Conservation (phyloP, 2,329 filamentous ascomycete species). For the Trichoderma afroharzianum region DNA sequence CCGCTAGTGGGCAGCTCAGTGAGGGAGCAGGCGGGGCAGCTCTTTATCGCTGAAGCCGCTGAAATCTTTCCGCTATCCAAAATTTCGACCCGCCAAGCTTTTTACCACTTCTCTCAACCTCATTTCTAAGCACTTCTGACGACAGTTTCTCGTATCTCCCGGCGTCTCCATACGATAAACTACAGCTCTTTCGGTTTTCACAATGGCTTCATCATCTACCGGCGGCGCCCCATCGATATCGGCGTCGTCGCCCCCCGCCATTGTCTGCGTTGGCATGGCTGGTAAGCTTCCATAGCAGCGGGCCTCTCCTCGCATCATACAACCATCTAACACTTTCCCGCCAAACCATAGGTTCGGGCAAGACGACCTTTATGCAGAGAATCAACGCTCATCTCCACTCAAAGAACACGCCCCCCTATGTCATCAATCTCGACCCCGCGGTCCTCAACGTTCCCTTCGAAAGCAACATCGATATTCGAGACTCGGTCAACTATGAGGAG, state of each 20-base stretch:
- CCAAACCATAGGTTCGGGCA: constrained; percentile 68
- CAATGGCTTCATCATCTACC: constrained; percentile 35
- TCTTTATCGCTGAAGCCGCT: constrained; percentile 2
- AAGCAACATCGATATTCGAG: constrained; percentile 96
- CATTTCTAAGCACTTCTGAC: background rate
- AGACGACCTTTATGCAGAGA: constrained; percentile 99
- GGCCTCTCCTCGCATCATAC: background rate
- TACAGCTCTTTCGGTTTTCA: background rate
- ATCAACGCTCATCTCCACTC: constrained; percentile 90
- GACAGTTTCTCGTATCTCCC: background rate
- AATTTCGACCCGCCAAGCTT: constrained; percentile 10
- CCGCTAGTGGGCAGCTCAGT: background rate
- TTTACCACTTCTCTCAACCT: background rate
- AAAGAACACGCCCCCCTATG: constrained; percentile 79
- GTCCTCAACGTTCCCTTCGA: constrained; percentile 93
- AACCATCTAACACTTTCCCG: background rate
- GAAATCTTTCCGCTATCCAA: background rate
- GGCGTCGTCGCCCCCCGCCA: constrained; percentile 58
- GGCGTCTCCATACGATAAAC: background rate
- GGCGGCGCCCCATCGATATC: constrained; percentile 26
- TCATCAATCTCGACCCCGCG: constrained; percentile 94
- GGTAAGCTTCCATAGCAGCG: constrained; percentile 45
- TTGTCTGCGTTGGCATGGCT: constrained; percentile 97
- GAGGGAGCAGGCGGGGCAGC: constrained; percentile 14
- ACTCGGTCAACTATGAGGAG: constrained; percentile 98